Base-by-base conservation (phyloP, 2,329 filamentous ascomycete species). In the Alternaria viburni region DNA sequence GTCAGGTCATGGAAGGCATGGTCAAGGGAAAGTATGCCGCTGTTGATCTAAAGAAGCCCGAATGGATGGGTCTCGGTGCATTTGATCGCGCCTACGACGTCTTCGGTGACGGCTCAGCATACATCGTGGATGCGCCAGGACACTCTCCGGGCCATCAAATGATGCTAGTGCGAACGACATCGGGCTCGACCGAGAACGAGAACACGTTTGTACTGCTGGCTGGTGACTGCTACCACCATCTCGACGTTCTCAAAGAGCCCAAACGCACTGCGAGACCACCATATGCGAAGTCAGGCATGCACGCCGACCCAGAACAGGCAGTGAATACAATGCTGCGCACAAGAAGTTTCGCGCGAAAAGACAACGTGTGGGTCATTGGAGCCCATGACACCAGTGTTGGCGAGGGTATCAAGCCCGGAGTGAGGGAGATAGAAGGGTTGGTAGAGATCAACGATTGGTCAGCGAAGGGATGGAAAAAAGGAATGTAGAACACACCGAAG, bases 91-190 rank as follows among this genome's bases (percentile, higher is more conserved):
- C 77, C 1, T 74, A 85, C 11, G 85, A 87, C 66, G 69, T 86
- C 10, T 84, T 86, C 62, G 76, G 77, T 0, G 85, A 88, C 63
- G 82, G 81, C 0, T 79, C 78, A n/a, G 71, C 85, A 6, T 85
- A 81, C 66, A 72, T 86, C 0, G 74, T 87, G 23, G 82, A 86
- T 66, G 81, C 81, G 0, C 86, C 86, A 0, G 86, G 86, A 0
- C 85, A 87, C 67, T 74, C 86, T 0, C 78, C 83, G 12, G 86
- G 86, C 0, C 86, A 87, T 66, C 74, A 86, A 13, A 87, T 77
- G 74, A 72, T 78, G 72, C 66, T 79, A 23, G 47, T 77, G 3
- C 57, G 75, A 3, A 72, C 71, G 0, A 74, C 66, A 21, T 59
- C 54, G 8, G 8, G 54, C 9, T 51, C 54, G n/a, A n/a, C 21